Percentiles rank a stretch among this genome's conserved stretches.
phyloP scores from a whole-genome alignment of 2,329 filamentous ascomycete species.

The Myriosclerotinia scirpicola region DNA sequence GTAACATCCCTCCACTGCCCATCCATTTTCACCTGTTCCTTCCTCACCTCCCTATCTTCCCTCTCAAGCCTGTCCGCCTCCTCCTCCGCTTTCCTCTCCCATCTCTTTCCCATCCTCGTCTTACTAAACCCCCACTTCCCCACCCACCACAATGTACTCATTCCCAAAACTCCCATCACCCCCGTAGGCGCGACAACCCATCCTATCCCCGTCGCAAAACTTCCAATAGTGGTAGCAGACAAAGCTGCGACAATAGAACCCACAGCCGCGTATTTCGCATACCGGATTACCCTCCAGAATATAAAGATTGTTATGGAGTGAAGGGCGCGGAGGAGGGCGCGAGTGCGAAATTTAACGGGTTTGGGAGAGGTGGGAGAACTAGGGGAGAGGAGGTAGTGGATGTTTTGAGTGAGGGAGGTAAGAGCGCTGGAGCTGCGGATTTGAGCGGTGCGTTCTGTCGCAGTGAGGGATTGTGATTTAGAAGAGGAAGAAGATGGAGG shows the following conservation, averaged over 20 bases:
- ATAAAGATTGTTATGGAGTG: slow-evolving; percentile 38
- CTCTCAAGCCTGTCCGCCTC: slow-evolving; percentile 25
- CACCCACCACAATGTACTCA: slow-evolving; percentile 37
- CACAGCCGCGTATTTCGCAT: slow-evolving; percentile 40
- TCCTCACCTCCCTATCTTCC: slow-evolving; percentile 27
- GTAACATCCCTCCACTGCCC: slow-evolving; percentile 40
- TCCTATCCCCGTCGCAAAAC: slow-evolving; percentile 35
- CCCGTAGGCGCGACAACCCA: slow-evolving; percentile 39
- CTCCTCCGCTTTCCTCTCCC: slow-evolving; percentile 31
- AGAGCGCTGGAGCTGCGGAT: slow-evolving; percentile 37
- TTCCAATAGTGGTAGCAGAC: slow-evolving; percentile 37
- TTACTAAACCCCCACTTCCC: slow-evolving; percentile 41
- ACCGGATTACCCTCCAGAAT: slow-evolving; percentile 41
- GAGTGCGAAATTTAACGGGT: slow-evolving; percentile 37
- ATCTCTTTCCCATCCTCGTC: slow-evolving; percentile 28
- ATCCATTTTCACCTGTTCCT: slow-evolving; percentile 32
- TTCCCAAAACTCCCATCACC: slow-evolving; percentile 33
- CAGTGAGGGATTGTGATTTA: slow-evolving; percentile 6
- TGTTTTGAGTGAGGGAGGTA: slow-evolving; percentile 34
- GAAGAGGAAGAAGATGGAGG: not conserved
- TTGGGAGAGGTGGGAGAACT: slow-evolving; percentile 31
- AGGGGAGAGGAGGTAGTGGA: slow-evolving; percentile 38
- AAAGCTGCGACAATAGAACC: slow-evolving; percentile 37
- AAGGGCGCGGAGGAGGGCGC: slow-evolving; percentile 38
- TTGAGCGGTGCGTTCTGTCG: slow-evolving; percentile 36